Base-by-base conservation (phyloP, 352 stramenopile genomes). In the Phytophthora quininea region DNA sequence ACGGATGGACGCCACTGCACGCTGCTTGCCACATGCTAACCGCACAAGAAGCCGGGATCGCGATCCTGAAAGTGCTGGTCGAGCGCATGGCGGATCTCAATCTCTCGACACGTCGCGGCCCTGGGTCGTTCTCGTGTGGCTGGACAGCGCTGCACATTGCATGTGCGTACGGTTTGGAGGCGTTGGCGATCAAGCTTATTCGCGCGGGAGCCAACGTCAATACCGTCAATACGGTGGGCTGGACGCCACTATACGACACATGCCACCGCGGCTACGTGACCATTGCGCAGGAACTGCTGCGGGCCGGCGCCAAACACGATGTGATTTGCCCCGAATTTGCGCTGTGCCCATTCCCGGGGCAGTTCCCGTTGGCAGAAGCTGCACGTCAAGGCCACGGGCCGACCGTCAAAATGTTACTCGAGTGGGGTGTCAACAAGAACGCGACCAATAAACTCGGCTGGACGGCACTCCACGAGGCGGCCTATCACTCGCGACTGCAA, bases 401-500 rank as follows among this genome's bases (percentile, higher is more conserved):
- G 1, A 89, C 74, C 2, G 82, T 92, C 42, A 93, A 92, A 51
- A 72, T 89, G 51, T 55, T 95, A 29, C 66, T 95, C 4, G 88
- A 95, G 40, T 92, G 84, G 78, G 86, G 84, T 11, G 73, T 90
- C n/a, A 76, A 92, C 62, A 93, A 91, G 54, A 91, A 95, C 43
- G 84, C 79, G 2, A 75, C 79, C 24, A 95, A 95, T 71, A 76
- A 68, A 15, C 70, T 92, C 30, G 80, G 86, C 12, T 94, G 84
- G 86, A 90, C 82, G n/a, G 86, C 86, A 24, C 75, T 95, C 4
- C 88, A 95, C 52, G 84, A 94, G 62, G 74, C 88, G 4, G 85
- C 83, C 15, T 93, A 94, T 56, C 86, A 93, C 71, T 93, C 82
- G 40, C 84, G 86, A n/a, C 73, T 88, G 45, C 55, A 70, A 2